These are phyloP conservation scores for Diaporthe eres DNA, from an alignment of 2,329 filamentous ascomycete species.

Conservation along the genomic window DNA sequence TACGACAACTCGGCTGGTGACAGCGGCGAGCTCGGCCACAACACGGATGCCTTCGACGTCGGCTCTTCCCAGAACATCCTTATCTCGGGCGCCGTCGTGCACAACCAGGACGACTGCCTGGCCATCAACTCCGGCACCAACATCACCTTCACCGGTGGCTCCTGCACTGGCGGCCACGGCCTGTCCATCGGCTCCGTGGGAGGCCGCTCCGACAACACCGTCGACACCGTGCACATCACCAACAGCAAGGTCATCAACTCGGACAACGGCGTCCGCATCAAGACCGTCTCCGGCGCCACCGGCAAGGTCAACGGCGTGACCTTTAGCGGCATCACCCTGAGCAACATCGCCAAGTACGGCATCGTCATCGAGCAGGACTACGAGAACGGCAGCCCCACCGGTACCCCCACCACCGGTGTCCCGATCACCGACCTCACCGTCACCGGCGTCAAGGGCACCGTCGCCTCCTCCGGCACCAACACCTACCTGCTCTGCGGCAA, in stretches of 20 bases:
- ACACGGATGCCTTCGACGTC: slow-evolving; percentile 74
- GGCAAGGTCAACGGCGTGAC: slow-evolving; percentile 58
- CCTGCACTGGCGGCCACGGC: slow-evolving; percentile 61
- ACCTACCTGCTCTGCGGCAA: slow-evolving; percentile 68
- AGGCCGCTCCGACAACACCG: slow-evolving; percentile 64
- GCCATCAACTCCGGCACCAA: slow-evolving; percentile 68
- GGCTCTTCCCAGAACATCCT: slow-evolving; percentile 63
- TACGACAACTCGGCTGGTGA: slow-evolving; percentile 58
- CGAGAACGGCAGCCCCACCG: slow-evolving; percentile 51
- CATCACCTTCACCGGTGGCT: slow-evolving; percentile 62
- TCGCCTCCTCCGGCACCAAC: slow-evolving; percentile 52
- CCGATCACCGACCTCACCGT: slow-evolving; percentile 67
- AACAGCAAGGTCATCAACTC: slow-evolving; percentile 65
- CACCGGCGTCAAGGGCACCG: slow-evolving; percentile 57
- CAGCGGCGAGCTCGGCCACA: slow-evolving; percentile 52
- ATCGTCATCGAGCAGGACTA: slow-evolving; percentile 61
- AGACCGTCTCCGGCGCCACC: slow-evolving; percentile 62
- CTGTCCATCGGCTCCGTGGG: slow-evolving; percentile 61
- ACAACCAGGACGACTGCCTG: slow-evolving; percentile 75
- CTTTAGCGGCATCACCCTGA: slow-evolving; percentile 38
- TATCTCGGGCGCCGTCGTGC: slow-evolving; percentile 66
- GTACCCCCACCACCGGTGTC: slow-evolving; percentile 61
- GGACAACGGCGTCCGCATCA: slow-evolving; percentile 66
- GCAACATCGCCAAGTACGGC: slow-evolving; percentile 49
- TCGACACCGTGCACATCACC: slow-evolving; percentile 64